phyloP scores from a whole-genome alignment of 2,329 filamentous ascomycete species.

The Pleurostoma richardsiae region DNA sequence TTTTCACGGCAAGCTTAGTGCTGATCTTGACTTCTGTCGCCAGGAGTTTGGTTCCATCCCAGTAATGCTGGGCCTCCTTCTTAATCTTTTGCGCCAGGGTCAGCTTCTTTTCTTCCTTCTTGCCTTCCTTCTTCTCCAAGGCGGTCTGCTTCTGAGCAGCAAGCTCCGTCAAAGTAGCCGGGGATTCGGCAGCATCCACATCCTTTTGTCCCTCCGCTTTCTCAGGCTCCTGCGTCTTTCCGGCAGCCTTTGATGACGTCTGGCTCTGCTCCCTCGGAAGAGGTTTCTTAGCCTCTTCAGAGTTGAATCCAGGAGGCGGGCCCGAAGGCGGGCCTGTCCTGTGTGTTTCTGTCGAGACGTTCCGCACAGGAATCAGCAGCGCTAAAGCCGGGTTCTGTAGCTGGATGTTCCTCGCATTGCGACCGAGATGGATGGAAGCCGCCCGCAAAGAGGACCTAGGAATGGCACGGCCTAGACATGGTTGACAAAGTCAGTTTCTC shows the following conservation, averaged over 20 bases:
- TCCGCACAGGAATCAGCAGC: slow-evolving; percentile 51
- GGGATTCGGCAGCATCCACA: slow-evolving; percentile 21
- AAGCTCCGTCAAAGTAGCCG: slow-evolving; percentile 53
- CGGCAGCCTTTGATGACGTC: slow-evolving; percentile 23
- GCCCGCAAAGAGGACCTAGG: slow-evolving; percentile 39
- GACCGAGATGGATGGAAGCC: slow-evolving; percentile 39
- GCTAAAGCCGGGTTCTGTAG: slow-evolving; percentile 46
- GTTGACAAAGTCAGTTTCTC: slow-evolving; percentile 15
- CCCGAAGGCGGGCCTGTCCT: slow-evolving; percentile 46
- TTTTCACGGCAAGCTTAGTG: slow-evolving; percentile 85
- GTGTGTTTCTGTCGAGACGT: slow-evolving; percentile 53
- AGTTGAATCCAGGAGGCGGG: slow-evolving; percentile 85
- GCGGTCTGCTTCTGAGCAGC: slow-evolving; percentile 59
- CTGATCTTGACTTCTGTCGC: slow-evolving; percentile 92
- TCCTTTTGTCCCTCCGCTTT: slow-evolving; percentile 17
- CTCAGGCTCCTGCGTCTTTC: slow-evolving; percentile 22
- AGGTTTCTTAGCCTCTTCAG: slow-evolving; percentile 85
- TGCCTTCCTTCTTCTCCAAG: slow-evolving; percentile 53
- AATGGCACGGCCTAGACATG: slow-evolving; percentile 35
- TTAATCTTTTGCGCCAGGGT: slow-evolving; percentile 90
- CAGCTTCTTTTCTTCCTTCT: slow-evolving; percentile 77
- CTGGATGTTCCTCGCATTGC: slow-evolving; percentile 39
- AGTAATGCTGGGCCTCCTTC: slow-evolving; percentile 90
- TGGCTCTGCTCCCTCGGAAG: slow-evolving; percentile 51
- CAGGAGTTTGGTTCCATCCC: slow-evolving; percentile 95